Conservation (phyloP, 164 flowering plant genomes). For the Brasenia schreberi region DNA sequence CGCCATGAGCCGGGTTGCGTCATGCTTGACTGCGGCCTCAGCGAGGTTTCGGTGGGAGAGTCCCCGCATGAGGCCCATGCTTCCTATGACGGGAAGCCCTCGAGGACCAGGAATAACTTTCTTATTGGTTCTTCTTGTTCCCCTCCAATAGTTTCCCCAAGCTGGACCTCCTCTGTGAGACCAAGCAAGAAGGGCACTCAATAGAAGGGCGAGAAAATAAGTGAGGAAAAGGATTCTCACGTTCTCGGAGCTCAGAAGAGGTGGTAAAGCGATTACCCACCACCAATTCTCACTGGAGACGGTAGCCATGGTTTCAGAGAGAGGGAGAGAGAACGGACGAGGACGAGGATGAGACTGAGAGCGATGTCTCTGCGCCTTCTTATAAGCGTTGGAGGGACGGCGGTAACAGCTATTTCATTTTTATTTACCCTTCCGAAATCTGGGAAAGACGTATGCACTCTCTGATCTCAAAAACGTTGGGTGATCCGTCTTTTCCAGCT, state of each 20-base stretch:
- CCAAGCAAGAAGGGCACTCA: slow-evolving; percentile 13
- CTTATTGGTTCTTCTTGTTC: neutral
- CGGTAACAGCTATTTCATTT: too few species aligned
- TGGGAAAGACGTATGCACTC: too few species aligned
- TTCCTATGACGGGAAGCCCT: slow-evolving; percentile 33
- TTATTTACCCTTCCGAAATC: too few species aligned
- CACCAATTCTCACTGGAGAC: neutral
- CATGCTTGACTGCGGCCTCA: slow-evolving; percentile 5
- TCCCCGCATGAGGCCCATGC: slow-evolving; percentile 19
- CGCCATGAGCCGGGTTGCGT: slow-evolving; percentile 34
- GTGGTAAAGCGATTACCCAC: neutral
- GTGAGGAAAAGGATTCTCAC: neutral
- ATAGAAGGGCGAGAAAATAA: neutral
- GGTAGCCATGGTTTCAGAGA: neutral
- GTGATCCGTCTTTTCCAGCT: too few species aligned
- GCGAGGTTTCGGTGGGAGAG: slow-evolving; percentile 26
- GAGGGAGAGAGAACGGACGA: neutral
- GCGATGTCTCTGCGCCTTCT: too few species aligned
- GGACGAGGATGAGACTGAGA: too few species aligned
- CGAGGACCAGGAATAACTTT: slow-evolving; percentile 26
- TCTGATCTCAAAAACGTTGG: too few species aligned
- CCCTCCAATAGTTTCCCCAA: slow-evolving; percentile 38
- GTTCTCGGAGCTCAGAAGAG: neutral
- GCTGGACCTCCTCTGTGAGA: slow-evolving; percentile 46
- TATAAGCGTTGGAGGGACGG: too few species aligned